Percentiles rank a stretch among this genome's conserved stretches.
These are phyloP conservation scores for Ogataea ramenticola DNA, from an alignment of 805 yeast species.

Conservation along the genomic window DNA sequence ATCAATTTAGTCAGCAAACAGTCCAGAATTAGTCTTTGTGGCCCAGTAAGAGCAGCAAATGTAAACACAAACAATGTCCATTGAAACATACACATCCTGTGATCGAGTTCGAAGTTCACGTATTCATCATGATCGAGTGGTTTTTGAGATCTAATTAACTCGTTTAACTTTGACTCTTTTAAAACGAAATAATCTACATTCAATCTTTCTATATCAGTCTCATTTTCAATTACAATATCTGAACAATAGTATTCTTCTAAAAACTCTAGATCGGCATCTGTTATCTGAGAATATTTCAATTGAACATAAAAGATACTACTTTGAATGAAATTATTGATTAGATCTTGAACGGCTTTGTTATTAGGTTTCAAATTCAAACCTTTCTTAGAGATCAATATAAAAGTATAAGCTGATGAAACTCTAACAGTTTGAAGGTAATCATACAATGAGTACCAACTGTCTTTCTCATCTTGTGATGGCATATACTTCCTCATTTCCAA, in stretches of 20 bases:
- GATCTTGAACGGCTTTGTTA: constrained; percentile 10
- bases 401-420: constrained; percentile 27
- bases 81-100: constrained; percentile 24
- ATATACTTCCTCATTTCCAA: constrained; percentile 6
- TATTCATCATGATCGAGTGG: constrained; percentile 12
- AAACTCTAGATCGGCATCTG: constrained; percentile 8
- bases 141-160: not conserved
- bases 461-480: not conserved
- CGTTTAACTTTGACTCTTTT: not conserved
- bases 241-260: constrained; percentile 16
- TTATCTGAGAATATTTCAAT: constrained; percentile 10
- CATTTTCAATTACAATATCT: constrained; percentile 9
- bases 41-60: constrained; percentile 16
- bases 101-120: constrained; percentile 20
- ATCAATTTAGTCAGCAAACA: constrained; percentile 17
- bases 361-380: constrained; percentile 11
- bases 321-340: constrained; percentile 13
- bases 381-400: constrained; percentile 24
- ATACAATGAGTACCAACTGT: constrained; percentile 20
- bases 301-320: constrained; percentile 17
- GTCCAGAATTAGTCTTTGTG: constrained; percentile 21
- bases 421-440: constrained; percentile 25
- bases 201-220: not conserved
- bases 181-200: not conserved
- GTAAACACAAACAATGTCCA: constrained; percentile 22